A percentile compares a stretch with the other conserved stretches of the same genome.
These are phyloP conservation scores for Sclerotinia trifoliorum DNA, from an alignment of 2,329 filamentous ascomycete genomes.

Conservation along the genomic window DNA sequence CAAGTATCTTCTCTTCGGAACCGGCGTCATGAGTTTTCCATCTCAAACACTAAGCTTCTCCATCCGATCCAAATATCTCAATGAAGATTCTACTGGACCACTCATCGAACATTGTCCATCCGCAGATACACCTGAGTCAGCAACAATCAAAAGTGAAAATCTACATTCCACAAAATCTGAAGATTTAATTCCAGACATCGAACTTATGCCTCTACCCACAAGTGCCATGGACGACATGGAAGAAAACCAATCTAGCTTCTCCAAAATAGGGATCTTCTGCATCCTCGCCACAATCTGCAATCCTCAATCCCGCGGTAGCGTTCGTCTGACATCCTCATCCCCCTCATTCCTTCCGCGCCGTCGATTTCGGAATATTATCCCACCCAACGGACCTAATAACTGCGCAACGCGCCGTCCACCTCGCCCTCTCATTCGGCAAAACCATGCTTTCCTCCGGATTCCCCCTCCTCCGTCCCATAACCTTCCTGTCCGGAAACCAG, in stretches of 20 bases:
- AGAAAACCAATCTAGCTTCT: constrained; percentile 10
- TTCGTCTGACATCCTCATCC: constrained; percentile 21
- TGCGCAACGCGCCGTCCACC: constrained; percentile 17
- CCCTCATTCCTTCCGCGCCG: constrained; percentile 12
- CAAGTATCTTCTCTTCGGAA: constrained; percentile 23
- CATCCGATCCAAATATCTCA: constrained; percentile 14
- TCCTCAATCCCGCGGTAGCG: constrained; percentile 20
- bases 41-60: constrained; percentile 14
- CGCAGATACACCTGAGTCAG: neutral
- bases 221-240: constrained; percentile 18
- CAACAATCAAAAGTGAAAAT: too few species aligned
- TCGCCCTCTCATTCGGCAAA: constrained; percentile 17
- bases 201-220: constrained; percentile 22
- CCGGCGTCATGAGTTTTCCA: constrained; percentile 17
- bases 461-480: neutral
- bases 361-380: constrained; percentile 24
- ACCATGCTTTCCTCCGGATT: constrained; percentile 19
- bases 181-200: constrained; percentile 8
- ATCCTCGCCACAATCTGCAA: constrained; percentile 14
- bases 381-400: constrained; percentile 11
- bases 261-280: constrained; percentile 21
- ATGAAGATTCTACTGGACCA: constrained; percentile 1
- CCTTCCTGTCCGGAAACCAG: neutral
- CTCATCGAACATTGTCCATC: neutral
- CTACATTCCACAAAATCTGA: neutral